A percentile compares a stretch with the other conserved stretches of the same genome.
phyloP scores from a whole-genome alignment of 1,284 basidiomycete species.

The Sanguinoderma infundibulare region DNA sequence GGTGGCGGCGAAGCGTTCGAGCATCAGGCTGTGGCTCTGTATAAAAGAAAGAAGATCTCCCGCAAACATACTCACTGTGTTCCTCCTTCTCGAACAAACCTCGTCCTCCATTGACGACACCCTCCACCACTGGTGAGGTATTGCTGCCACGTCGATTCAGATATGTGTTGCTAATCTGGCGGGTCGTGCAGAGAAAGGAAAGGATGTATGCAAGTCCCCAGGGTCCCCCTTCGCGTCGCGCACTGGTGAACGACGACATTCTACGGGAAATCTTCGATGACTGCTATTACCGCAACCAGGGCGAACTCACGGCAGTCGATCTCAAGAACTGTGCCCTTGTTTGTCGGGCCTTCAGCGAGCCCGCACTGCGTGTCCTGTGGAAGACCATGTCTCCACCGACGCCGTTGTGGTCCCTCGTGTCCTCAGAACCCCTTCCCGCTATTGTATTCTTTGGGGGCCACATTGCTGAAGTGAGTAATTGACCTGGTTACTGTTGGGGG shows the following conservation, averaged over 20 bases:
- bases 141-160: no score
- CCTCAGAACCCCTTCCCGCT: not conserved
- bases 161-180: not conserved
- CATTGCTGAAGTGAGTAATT: not conserved
- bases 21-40: no score
- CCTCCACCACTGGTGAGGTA: no score
- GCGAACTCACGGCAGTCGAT: not conserved
- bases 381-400: not conserved
- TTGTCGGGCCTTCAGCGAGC: not conserved
- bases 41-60: no score
- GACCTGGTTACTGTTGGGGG: no score
- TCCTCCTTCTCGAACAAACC: no score
- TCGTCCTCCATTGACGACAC: no score
- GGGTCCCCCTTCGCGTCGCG: not conserved
- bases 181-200: not conserved
- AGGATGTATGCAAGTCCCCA: not conserved
- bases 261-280: not conserved
- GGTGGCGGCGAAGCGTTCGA: not conserved
- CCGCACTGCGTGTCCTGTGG: not conserved
- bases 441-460: no score
- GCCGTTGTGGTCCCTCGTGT: slow-evolving; percentile 1
- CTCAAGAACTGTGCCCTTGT: not conserved
- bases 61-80: no score
- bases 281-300: not conserved
- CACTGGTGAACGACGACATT: not conserved